These are phyloP conservation scores for Bacterosira constricta DNA, from an alignment of 108 stramenopile genomes.

Conservation along the genomic window DNA sequence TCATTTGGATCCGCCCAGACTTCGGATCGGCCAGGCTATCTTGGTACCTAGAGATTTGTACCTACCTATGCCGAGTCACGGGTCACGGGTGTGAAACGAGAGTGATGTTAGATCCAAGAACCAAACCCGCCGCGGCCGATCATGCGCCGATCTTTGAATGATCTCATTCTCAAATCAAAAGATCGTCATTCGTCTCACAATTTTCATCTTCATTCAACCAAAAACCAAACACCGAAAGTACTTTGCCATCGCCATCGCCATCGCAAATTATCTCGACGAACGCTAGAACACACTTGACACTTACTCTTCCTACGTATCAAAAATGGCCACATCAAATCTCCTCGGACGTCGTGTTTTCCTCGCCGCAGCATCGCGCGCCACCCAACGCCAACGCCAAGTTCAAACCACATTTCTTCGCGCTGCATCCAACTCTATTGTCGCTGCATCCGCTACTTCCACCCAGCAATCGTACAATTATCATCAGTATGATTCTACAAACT, in stretches of 20 bases:
- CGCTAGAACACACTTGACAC: too few relatives aligned
- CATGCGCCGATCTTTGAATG: too few relatives aligned
- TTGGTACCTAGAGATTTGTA: too few relatives aligned
- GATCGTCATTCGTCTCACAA: not conserved
- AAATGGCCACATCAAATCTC: conserved; percentile 31
- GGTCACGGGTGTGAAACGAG: too few relatives aligned
- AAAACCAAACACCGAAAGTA: not conserved
- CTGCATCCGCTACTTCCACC: conserved; percentile 5
- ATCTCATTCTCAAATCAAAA: not conserved
- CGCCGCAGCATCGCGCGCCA: conserved; percentile 25
- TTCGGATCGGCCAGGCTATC: too few relatives aligned
- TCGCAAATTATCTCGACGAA: too few relatives aligned
- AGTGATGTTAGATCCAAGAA: too few relatives aligned
- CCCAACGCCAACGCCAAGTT: conserved; percentile 35
- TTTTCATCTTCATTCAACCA: not conserved
- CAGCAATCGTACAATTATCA: conserved; percentile 8
- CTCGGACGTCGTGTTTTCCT: too few relatives aligned
- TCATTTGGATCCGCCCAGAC: not conserved
- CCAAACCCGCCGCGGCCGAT: too few relatives aligned
- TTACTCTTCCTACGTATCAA: not conserved
- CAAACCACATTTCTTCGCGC: conserved; percentile 7
- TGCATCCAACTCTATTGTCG: too few relatives aligned
- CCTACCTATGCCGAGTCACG: too few relatives aligned
- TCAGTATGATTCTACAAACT: not conserved
- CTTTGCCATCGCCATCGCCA: not conserved